Conservation (phyloP, 441 rosid genomes). For the Populus hybrid region DNA sequence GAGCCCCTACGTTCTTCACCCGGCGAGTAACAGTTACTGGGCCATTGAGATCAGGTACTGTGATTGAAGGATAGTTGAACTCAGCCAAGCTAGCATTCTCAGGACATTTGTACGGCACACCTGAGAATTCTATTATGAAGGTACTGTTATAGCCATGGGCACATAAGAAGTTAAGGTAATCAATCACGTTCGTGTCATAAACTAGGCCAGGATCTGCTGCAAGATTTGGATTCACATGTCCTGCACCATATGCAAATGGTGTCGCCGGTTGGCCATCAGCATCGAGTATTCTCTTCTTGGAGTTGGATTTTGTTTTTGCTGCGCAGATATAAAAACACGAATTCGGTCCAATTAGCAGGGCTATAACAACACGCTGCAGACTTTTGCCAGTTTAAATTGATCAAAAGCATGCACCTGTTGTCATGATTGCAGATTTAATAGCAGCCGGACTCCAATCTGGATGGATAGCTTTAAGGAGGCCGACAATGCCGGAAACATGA, state of each 20-base stretch:
- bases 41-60: conserved; percentile 30
- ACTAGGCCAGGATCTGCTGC: conserved; percentile 65
- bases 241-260: conserved; percentile 62
- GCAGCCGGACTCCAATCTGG: conserved; percentile 65
- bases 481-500: conserved; percentile 72
- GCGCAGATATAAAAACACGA: not conserved
- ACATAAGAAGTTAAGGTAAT: conserved; percentile 56
- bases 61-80: conserved; percentile 74
- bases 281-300: conserved; percentile 31
- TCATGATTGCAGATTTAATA: conserved; percentile 72
- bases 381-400: not conserved
- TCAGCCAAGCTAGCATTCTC: conserved; percentile 29
- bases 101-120: conserved; percentile 29
- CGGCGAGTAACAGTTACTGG: conserved; percentile 26
- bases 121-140: conserved; percentile 23
- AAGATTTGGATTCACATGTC: conserved; percentile 51
- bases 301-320: conserved; percentile 38
- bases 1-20: conserved; percentile 58
- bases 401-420: conserved; percentile 10
- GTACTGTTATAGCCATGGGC: conserved; percentile 41
- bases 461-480: conserved; percentile 56
- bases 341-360: not conserved
- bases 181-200: conserved; percentile 39
- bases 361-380: not conserved
- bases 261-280: conserved; percentile 34